Conservation (phyloP, 2,329 filamentous ascomycete genomes). For the Ophiostoma sp. region DNA sequence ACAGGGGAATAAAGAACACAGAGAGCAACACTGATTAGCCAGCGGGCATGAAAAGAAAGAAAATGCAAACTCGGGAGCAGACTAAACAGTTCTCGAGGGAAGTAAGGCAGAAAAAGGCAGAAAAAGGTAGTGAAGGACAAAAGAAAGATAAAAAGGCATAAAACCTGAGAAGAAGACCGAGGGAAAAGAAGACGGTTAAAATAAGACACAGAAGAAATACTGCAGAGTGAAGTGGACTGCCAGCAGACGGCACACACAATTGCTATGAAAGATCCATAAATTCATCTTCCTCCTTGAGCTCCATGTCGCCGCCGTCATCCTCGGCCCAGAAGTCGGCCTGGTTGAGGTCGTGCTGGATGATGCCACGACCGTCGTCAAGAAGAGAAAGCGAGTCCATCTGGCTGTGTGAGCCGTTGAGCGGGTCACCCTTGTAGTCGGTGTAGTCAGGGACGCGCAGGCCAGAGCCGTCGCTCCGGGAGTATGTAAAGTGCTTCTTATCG, state of each 20-base stretch:
- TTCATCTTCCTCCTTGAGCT: slow-evolving; percentile 29
- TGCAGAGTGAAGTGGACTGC: background rate
- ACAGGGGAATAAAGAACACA: slow-evolving; percentile 7
- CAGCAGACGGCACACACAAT: background rate
- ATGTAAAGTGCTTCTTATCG: slow-evolving; percentile 53
- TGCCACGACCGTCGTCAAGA: slow-evolving; percentile 36
- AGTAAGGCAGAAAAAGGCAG: background rate
- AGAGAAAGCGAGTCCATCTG: slow-evolving; percentile 36
- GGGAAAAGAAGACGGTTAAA: slow-evolving; percentile 21
- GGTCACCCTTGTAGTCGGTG: slow-evolving; percentile 83
- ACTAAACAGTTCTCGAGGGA: background rate
- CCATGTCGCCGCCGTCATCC: slow-evolving; percentile 63
- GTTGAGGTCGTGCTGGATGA: slow-evolving; percentile 45
- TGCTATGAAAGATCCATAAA: slow-evolving; percentile 26
- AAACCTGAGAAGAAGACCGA: slow-evolving; percentile 20
- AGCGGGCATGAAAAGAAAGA: background rate
- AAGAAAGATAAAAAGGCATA: slow-evolving; percentile 19
- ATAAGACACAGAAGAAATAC: background rate
- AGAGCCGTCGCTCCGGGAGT: slow-evolving; percentile 75
- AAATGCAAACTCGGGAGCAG: background rate
- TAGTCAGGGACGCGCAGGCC: slow-evolving; percentile 88
- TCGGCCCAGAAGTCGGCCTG: slow-evolving; percentile 60
- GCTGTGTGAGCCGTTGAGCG: slow-evolving; percentile 49
- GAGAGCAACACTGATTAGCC: background rate
- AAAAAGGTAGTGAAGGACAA: slow-evolving; percentile 25